Evolutionary conservation across 768 basidiomycete species (phyloP).

Genomic region (Suillus americanus): DNA sequence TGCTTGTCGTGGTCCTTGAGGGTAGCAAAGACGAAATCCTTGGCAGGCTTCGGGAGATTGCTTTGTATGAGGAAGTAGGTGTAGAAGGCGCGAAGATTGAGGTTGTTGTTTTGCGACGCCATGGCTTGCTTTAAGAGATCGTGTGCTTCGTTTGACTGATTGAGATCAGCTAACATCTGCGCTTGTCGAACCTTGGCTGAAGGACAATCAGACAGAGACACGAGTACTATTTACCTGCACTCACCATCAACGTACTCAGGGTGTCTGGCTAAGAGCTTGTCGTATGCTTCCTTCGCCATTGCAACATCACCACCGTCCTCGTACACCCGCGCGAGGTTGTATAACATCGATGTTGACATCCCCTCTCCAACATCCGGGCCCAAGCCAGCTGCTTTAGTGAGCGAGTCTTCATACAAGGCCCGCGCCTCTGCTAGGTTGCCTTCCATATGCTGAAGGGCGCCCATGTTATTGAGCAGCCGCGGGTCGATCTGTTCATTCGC

Average conservation of each 20-base stretch:
- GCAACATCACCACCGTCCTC: slow-evolving; percentile 77
- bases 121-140: slow-evolving; percentile 89
- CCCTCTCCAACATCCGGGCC: slow-evolving; percentile 55
- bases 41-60: slow-evolving; percentile 66
- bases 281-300: slow-evolving; percentile 83
- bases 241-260: slow-evolving; percentile 95
- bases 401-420: slow-evolving; percentile 69
- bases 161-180: slow-evolving; percentile 68
- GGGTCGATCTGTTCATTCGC: slow-evolving; percentile 54
- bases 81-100: slow-evolving; percentile 91
- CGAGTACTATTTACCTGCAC: slow-evolving; percentile 24
- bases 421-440: slow-evolving; percentile 56
- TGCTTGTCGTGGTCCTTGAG: slow-evolving; percentile 84
- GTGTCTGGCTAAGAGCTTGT: slow-evolving; percentile 83
- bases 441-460: slow-evolving; percentile 70
- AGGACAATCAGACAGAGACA: slow-evolving; percentile 12
- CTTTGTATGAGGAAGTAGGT: slow-evolving; percentile 89
- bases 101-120: slow-evolving; percentile 69
- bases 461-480: slow-evolving; percentile 79
- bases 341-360: slow-evolving; percentile 80
- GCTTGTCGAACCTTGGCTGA: slow-evolving; percentile 93
- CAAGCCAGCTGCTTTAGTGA: slow-evolving; percentile 54
- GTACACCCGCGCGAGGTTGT: slow-evolving; percentile 90
- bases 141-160: slow-evolving; percentile 80
- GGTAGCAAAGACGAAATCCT: slow-evolving; percentile 87